Evolutionary conservation across 495 filamentous ascomycete genomes (phyloP).

Genomic region (Hypoxylon fragiforme): DNA sequence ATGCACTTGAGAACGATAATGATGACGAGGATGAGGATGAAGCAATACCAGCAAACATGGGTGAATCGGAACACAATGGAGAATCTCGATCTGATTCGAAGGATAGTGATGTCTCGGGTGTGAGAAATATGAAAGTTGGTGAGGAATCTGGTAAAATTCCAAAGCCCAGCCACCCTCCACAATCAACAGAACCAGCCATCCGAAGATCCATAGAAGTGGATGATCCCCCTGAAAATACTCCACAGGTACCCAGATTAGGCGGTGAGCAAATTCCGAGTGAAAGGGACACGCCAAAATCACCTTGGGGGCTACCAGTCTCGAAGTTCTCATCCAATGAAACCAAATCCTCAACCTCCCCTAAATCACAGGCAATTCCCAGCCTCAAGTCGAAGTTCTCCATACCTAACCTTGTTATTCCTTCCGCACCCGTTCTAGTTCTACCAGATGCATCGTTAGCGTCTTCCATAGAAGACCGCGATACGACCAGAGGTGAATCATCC

Average conservation of each 20-base stretch:
- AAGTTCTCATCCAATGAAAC: slow-evolving; percentile 37
- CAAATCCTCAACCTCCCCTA: slow-evolving; percentile 11
- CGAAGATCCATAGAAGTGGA: slow-evolving; percentile 21
- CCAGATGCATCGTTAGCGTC: background rate
- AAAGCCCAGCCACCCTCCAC: slow-evolving; percentile 1
- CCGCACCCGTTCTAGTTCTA: slow-evolving; percentile 19
- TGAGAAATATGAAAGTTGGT: slow-evolving; percentile 7
- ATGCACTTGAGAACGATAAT: slow-evolving; percentile 3
- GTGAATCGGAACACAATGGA: slow-evolving; percentile 7
- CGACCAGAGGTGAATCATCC: slow-evolving; percentile 5
- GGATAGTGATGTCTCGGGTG: slow-evolving; percentile 15
- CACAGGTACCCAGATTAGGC: background rate
- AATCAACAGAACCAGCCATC: slow-evolving; percentile 8
- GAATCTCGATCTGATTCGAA: slow-evolving; percentile 20
- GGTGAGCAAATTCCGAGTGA: slow-evolving; percentile 8
- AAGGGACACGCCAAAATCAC: slow-evolving; percentile 22
- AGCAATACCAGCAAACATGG: background rate
- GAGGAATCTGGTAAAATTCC: slow-evolving; percentile 31
- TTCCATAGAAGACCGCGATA: slow-evolving; percentile 2
- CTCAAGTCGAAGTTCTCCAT: slow-evolving; percentile 56
- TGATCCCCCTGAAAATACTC: slow-evolving; percentile 7
- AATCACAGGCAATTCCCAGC: slow-evolving; percentile 35
- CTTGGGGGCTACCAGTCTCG: slow-evolving; percentile 34
- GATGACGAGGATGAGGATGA: slow-evolving; percentile 16
- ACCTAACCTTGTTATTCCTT: slow-evolving; percentile 40